A percentile compares a stretch with the other conserved stretches of the same genome.
These are phyloP conservation scores for Wickerhamiella cacticola DNA, from an alignment of 805 yeast genomes.

Conservation along the genomic window DNA sequence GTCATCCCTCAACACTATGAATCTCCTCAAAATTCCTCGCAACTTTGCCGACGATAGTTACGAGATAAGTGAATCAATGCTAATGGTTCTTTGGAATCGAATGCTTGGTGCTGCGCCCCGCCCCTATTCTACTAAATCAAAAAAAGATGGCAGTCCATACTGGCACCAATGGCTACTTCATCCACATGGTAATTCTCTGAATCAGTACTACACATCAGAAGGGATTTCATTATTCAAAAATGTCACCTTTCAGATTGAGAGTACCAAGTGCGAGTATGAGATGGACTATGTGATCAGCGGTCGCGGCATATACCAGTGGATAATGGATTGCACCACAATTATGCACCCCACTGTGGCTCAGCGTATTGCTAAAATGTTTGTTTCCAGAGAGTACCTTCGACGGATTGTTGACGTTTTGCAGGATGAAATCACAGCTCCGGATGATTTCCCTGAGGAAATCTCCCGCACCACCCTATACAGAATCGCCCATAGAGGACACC, in stretches of 20 bases:
- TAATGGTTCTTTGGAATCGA: slow-evolving; percentile 49
- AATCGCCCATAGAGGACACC: slow-evolving; percentile 17
- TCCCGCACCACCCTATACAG: slow-evolving; percentile 16
- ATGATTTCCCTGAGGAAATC: slow-evolving; percentile 9
- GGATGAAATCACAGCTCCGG: slow-evolving; percentile 13
- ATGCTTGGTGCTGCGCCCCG: slow-evolving; percentile 53
- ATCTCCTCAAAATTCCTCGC: slow-evolving; percentile 56
- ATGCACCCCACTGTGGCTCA: slow-evolving; percentile 29
- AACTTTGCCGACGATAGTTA: slow-evolving; percentile 42
- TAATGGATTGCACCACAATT: slow-evolving; percentile 78
- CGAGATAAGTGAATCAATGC: slow-evolving; percentile 47
- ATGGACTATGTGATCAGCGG: slow-evolving; percentile 51
- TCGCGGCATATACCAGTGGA: slow-evolving; percentile 72
- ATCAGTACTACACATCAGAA: slow-evolving; percentile 62
- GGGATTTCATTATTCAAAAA: slow-evolving; percentile 53
- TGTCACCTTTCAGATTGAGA: slow-evolving; percentile 26
- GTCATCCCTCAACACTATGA: slow-evolving; percentile 59
- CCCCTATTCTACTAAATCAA: background rate
- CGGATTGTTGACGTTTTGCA: slow-evolving; percentile 14
- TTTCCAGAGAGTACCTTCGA: slow-evolving; percentile 28
- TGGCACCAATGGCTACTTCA: slow-evolving; percentile 70
- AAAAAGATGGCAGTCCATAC: slow-evolving; percentile 36
- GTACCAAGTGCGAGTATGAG: slow-evolving; percentile 16
- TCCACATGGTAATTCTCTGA: slow-evolving; percentile 73
- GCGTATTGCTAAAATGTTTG: slow-evolving; percentile 16